Conservation (phyloP, 2,329 filamentous ascomycete genomes). For the Phoma sp. region DNA sequence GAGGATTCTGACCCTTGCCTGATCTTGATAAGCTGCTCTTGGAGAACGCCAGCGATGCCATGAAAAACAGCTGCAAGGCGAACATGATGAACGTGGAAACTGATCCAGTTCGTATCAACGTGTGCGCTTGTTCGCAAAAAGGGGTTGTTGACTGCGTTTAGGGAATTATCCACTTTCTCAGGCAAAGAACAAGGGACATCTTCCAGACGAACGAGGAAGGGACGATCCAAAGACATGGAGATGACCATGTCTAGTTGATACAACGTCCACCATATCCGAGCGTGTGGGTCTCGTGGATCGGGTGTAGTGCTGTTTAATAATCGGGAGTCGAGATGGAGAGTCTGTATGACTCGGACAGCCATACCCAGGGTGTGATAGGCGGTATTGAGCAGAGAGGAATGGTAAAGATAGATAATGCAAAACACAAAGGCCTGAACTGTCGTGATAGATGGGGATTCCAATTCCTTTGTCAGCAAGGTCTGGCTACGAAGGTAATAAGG, state of each 20-base stretch:
- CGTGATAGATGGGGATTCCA: conserved; percentile 3
- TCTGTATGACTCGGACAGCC: conserved; percentile 7
- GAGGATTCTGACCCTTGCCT: conserved; percentile 1
- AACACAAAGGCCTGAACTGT: conserved; percentile 4
- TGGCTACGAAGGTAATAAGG: conserved; percentile 10
- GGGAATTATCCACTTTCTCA: background rate
- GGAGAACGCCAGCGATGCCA: background rate
- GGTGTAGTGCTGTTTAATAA: background rate
- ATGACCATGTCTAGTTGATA: conserved; percentile 8
- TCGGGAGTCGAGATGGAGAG: background rate
- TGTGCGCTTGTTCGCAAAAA: conserved; percentile 1
- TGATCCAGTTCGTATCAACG: conserved; percentile 2
- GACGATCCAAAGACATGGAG: conserved; percentile 9
- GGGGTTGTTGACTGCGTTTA: background rate
- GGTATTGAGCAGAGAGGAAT: conserved; percentile 7
- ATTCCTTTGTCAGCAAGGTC: conserved; percentile 3
- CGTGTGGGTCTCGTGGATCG: background rate
- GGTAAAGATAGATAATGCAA: conserved; percentile 7
- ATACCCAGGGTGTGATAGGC: conserved; percentile 6
- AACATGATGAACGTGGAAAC: conserved; percentile 1
- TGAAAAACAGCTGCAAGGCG: conserved; percentile 5
- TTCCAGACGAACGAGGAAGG: conserved; percentile 7
- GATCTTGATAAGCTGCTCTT: conserved; percentile 3
- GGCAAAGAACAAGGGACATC: conserved; percentile 6
- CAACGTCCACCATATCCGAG: conserved; percentile 6